Conservation (phyloP, 2,329 filamentous ascomycete species). For the Colletotrichum truncatum region DNA sequence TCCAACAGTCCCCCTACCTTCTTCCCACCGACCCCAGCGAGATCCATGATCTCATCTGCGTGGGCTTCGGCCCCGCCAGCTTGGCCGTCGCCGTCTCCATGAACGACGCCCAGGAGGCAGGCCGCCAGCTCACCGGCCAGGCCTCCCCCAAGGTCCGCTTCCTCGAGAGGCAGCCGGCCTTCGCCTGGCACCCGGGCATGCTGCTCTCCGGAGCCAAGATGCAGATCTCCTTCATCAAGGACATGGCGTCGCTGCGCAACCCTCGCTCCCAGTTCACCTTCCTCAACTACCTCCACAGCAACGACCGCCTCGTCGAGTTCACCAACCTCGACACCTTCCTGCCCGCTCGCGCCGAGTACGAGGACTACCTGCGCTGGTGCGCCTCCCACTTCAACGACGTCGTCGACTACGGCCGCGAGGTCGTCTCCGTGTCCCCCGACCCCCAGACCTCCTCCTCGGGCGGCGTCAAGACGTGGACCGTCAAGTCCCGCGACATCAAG, state of each 20-base stretch:
- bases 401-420: slow-evolving; percentile 82
- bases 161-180: slow-evolving; percentile 83
- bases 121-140: slow-evolving; percentile 49
- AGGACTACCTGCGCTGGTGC: slow-evolving; percentile 96
- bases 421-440: slow-evolving; percentile 72
- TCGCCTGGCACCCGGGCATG: slow-evolving; percentile 97
- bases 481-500: slow-evolving; percentile 70
- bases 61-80: slow-evolving; percentile 93
- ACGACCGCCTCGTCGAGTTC: slow-evolving; percentile 86
- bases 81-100: slow-evolving; percentile 89
- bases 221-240: slow-evolving; percentile 98
- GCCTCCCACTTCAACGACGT: slow-evolving; percentile 78
- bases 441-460: slow-evolving; percentile 44
- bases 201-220: slow-evolving; percentile 91
- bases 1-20: slow-evolving; percentile 51
- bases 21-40: slow-evolving; percentile 66
- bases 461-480: slow-evolving; percentile 71
- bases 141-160: slow-evolving; percentile 79
- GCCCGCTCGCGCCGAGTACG: slow-evolving; percentile 87
- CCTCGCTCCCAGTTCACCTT: slow-evolving; percentile 94
- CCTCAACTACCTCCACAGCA: slow-evolving; percentile 88
- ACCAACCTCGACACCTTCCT: slow-evolving; percentile 91
- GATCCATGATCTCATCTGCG: slow-evolving; percentile 85
- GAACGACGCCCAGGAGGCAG: slow-evolving; percentile 76
- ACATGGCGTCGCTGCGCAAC: slow-evolving; percentile 88